phyloP scores from a whole-genome alignment of 768 basidiomycete species.

The Pulveroboletus sp. region DNA sequence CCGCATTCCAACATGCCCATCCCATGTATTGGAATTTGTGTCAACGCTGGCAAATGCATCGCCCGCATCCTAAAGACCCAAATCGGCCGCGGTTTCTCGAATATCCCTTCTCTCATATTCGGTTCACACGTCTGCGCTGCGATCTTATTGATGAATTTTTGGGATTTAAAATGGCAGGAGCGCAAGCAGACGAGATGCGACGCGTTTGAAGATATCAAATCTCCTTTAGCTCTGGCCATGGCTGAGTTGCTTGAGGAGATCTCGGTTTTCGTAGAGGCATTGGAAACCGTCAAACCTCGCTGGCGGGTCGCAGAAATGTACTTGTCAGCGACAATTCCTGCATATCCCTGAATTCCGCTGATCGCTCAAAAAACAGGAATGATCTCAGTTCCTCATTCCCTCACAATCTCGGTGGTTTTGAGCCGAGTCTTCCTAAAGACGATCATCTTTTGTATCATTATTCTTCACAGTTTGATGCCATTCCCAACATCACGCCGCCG shows the following conservation, averaged over 20 bases:
- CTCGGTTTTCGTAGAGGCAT: constrained; percentile 26
- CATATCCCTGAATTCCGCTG: constrained; percentile 31
- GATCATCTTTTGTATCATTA: constrained; percentile 5
- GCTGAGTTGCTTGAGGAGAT: constrained; percentile 30
- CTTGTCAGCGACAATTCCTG: constrained; percentile 30
- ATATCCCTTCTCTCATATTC: constrained; percentile 42
- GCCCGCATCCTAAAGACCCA: constrained; percentile 57
- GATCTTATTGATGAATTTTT: constrained; percentile 53
- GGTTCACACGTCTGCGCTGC: constrained; percentile 50
- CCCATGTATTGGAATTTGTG: constrained; percentile 57
- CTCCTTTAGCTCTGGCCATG: constrained; percentile 28
- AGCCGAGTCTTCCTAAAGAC: constrained; percentile 15
- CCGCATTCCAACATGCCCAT: constrained; percentile 35
- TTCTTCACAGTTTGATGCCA: constrained; percentile 5
- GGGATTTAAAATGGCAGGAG: constrained; percentile 53
- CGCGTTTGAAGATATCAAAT: constrained; percentile 28
- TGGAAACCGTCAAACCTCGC: constrained; percentile 26
- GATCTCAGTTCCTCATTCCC: constrained; percentile 29
- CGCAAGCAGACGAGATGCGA: constrained; percentile 28
- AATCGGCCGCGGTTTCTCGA: constrained; percentile 42
- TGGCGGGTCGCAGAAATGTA: constrained; percentile 34
- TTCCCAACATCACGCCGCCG: constrained; percentile 5
- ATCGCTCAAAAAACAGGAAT: constrained; percentile 24
- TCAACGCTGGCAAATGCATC: constrained; percentile 58
- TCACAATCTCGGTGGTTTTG: constrained; percentile 22